Percentiles rank a stretch among this genome's conserved stretches.
These are phyloP conservation scores for Saxophila tyrrhenica DNA, from an alignment of 495 filamentous ascomycete genomes.

Conservation along the genomic window DNA sequence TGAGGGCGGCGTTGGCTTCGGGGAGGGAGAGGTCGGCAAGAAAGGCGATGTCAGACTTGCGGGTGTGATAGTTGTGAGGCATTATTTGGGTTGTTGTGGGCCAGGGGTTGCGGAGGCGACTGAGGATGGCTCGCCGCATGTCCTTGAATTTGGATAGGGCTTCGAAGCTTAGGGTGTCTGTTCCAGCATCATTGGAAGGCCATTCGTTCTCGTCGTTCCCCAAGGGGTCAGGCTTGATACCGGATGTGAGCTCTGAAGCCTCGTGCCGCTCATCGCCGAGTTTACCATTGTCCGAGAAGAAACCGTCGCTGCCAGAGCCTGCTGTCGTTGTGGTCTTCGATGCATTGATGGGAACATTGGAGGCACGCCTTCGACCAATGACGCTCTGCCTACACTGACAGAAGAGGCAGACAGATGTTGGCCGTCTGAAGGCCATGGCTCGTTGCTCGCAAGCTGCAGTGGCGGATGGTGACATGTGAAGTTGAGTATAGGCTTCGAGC, in stretches of 20 bases:
- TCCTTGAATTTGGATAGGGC: slow-evolving; percentile 5
- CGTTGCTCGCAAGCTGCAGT: background rate
- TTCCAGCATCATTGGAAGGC: background rate
- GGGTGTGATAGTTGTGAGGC: background rate
- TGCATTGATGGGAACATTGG: background rate
- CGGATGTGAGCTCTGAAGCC: background rate
- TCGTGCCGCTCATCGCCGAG: background rate
- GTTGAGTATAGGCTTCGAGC: too few species aligned
- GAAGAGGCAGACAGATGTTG: slow-evolving; percentile 12
- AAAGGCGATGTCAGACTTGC: background rate
- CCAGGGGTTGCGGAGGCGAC: slow-evolving; percentile 15
- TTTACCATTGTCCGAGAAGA: background rate
- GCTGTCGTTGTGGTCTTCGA: background rate
- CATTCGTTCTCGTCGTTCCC: too few species aligned
- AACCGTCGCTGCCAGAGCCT: background rate
- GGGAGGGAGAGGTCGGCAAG: background rate
- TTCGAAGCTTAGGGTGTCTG: slow-evolving; percentile 7
- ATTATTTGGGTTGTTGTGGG: background rate
- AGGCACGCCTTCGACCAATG: slow-evolving; percentile 2
- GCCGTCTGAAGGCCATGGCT: slow-evolving; percentile 10
- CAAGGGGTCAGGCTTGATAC: too few species aligned
- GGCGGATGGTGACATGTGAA: background rate
- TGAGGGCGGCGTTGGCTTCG: background rate
- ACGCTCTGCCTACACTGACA: slow-evolving; percentile 12
- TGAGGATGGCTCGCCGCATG: slow-evolving; percentile 5